phyloP scores from a whole-genome alignment of 108 stramenopile genomes.

The Stephanodiscus minutulus region DNA sequence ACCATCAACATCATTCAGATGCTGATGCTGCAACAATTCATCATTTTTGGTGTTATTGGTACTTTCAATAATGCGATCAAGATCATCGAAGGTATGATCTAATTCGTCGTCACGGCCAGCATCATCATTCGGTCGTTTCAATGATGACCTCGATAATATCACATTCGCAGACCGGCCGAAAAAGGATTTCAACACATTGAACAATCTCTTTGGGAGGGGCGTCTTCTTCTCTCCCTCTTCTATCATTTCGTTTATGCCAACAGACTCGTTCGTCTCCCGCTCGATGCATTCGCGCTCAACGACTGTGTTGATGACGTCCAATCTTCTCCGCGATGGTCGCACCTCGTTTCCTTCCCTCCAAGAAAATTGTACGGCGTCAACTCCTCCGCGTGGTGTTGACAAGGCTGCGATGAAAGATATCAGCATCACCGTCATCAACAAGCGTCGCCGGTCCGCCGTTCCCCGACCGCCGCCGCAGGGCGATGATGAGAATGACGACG shows the following conservation, averaged over 20 bases:
- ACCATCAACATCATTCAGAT: not conserved
- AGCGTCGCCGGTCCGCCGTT: not conserved
- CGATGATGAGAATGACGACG: too few species aligned
- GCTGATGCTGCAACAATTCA: not conserved
- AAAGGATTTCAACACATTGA: slow-evolving; percentile 2
- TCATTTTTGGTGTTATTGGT: slow-evolving; percentile 1
- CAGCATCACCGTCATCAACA: not conserved
- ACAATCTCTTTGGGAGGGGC: not conserved
- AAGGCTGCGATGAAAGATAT: not conserved
- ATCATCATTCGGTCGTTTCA: not conserved
- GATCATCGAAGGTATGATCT: slow-evolving; percentile 30
- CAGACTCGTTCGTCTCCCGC: not conserved
- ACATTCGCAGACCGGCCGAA: not conserved
- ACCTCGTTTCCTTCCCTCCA: not conserved
- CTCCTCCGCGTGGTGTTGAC: slow-evolving; percentile 5
- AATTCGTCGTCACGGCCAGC: not conserved
- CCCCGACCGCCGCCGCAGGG: too few species aligned
- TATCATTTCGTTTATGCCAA: not conserved
- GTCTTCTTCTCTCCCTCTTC: not conserved
- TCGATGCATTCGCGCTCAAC: not conserved
- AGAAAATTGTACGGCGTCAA: not conserved
- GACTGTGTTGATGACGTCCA: not conserved
- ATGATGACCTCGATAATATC: not conserved
- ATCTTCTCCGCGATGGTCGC: not conserved
- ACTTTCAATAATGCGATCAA: slow-evolving; percentile 13